These are phyloP conservation scores for Lumnitzera racemosa DNA, from an alignment of 345 rosid species.

Conservation along the genomic window DNA sequence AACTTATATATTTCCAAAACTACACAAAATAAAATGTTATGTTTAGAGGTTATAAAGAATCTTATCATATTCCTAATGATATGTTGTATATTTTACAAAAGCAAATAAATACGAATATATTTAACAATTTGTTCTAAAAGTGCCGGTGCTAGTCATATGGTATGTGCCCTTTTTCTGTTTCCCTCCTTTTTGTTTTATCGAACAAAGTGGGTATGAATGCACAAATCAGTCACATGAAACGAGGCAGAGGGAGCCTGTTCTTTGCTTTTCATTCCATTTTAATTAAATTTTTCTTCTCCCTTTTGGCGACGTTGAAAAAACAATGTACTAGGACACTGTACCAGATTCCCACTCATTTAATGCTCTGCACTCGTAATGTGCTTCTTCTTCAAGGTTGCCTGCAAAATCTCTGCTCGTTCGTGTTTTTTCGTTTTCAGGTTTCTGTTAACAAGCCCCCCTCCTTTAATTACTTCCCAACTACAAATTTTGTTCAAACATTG, in stretches of 20 bases:
- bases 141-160: too few species aligned
- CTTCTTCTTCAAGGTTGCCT: not conserved
- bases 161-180: not conserved
- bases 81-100: too few species aligned
- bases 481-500: not conserved
- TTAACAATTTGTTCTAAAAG: too few species aligned
- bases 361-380: not conserved
- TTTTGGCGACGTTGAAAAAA: not conserved
- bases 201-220: not conserved
- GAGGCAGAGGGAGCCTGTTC: slow-evolving; percentile 17
- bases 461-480: not conserved
- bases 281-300: not conserved
- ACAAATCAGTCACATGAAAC: slow-evolving; percentile 21
- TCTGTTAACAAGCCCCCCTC: not conserved
- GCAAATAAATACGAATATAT: too few species aligned
- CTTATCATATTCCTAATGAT: too few species aligned
- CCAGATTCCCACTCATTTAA: slow-evolving; percentile 17
- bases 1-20: too few species aligned
- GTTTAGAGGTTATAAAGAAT: too few species aligned
- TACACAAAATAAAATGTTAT: too few species aligned
- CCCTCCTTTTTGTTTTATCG: not conserved
- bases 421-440: not conserved
- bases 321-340: not conserved
- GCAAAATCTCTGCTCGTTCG: not conserved
- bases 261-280: slow-evolving; percentile 2